Base-by-base conservation (phyloP, 306 rosid species). In the Rubus idaeus region DNA sequence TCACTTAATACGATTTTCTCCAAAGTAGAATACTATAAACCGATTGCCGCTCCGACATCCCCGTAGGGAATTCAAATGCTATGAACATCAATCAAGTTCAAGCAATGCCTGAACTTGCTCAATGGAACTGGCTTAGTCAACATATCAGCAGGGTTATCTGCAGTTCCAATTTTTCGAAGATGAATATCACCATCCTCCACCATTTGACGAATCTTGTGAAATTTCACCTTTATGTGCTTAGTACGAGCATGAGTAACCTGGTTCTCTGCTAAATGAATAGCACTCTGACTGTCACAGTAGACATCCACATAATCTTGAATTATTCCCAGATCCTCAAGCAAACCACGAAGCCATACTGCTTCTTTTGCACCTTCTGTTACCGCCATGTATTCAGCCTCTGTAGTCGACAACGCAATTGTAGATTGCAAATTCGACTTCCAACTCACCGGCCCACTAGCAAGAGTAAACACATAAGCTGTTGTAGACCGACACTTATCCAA, bases 81-180 rank as follows among this genome's bases (percentile, higher is more conserved):
- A 2, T 9, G 2, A 52, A 52, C 57, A 52, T n/a, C 57, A 60
- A 64, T 39, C 69, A 64, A 17, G 40, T 64, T 4, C 42, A 62
- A 62, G 11, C 45, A 62, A 35, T 40, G 49, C 30, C 40, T 64
- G 49, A 64, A 64, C 70, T 64, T 64, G n/a, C 47, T 8, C 70
- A 51, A 51, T 4, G 56, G 1, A 5, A 39, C 4, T 0, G 10
- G 0, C 16, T 40, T 65, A 0, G 14, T 65, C 42, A 65, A 65
- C 30, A 65, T 18, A 40, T 65, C 7, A 17, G 1, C 26, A 40
- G 8, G 30, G 4, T 65, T 65, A 0, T 65, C 30, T 6, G 0
- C 8, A 0, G 7, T 65, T 7, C 6, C 30, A 40, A 65, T 17
- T 11, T 65, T 65, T 6, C 3, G 0, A 7, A 65, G 6, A 6